A percentile compares a stretch with the other conserved stretches of the same genome.
Conservation (phyloP, 352 stramenopile genomes). For the Pythium monospermum region DNA sequence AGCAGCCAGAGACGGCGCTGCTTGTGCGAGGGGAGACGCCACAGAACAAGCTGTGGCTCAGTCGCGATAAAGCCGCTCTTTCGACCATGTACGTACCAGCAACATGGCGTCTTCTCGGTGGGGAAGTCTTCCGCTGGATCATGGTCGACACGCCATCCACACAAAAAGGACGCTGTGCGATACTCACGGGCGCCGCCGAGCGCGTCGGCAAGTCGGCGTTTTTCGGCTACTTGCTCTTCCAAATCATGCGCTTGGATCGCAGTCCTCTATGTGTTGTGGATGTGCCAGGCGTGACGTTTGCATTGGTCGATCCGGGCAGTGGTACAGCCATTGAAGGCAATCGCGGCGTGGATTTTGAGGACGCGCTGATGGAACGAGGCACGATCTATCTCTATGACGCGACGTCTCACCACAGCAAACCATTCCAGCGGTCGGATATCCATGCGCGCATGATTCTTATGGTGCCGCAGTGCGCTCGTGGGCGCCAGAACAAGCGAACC, state of each 20-base stretch:
- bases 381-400: conserved; percentile 19
- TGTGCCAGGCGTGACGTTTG: conserved; percentile 14
- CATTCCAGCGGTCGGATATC: background rate
- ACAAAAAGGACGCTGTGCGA: conserved; percentile 3
- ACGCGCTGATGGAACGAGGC: background rate
- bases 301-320: background rate
- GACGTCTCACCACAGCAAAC: background rate
- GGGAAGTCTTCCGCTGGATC: conserved; percentile 7
- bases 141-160: background rate
- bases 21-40: background rate
- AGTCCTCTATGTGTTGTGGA: conserved; percentile 10
- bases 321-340: conserved; percentile 3
- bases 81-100: background rate
- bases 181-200: conserved; percentile 7
- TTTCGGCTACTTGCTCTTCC: conserved; percentile 7
- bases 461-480: background rate
- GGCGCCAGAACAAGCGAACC: conserved; percentile 1
- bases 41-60: conserved; percentile 4
- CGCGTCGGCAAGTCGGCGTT: conserved; percentile 18
- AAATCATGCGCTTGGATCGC: background rate
- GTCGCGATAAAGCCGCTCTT: background rate
- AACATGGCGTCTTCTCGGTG: background rate
- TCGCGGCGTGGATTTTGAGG: conserved; percentile 6
- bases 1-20: background rate
- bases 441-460: conserved; percentile 9